Base-by-base conservation (phyloP, 225 moss, liverwort and hornwort genomes). In the Physcomitrium patens region DNA sequence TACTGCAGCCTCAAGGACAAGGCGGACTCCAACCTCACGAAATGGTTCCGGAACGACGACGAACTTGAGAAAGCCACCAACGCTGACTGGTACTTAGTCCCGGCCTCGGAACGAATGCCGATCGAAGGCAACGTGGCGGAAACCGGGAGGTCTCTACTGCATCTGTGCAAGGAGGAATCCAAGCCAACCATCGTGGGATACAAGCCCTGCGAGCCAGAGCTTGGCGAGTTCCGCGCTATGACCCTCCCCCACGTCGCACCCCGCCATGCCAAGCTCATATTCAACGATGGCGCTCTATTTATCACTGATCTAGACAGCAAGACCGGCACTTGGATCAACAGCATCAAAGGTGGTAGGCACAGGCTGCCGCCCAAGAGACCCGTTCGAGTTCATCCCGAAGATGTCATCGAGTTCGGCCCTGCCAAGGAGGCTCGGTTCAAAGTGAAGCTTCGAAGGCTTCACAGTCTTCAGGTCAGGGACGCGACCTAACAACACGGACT, bases 31-130 rank as follows among this genome's bases (percentile, higher is more conserved):
- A 93, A 93, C 23, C 79, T 99, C 59, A 90, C 28, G 71, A 85
- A 86, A 48, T 99, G 99, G 99, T 93, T 99, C 63, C 76, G 84
- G 82, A 82, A 95, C 57, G 84, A 95, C 9, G 95, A 99, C 67
- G 93, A 77, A 11, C 74, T 99, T 58, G 99, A 99, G 77, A 79
- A 85, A 18, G 95, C 95, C 12, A 88, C 71, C 8, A 47, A 18
- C 27, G 99, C 99, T 0, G 99, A 99, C 85, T 99, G 99, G 99
- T 99, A 83, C 67, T 60, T 99, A 60, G 80, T 95, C 42, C 99
- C 93, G 3, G 90, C 77, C 6, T 83, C 85, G 42, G 95, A 95
- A 27, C 82, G 95, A 69, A 76, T 92, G 72, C 89, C 93, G 14
- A 72, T 78, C 9, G 20, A 77, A 12, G 95, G 90, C 14, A 78